A percentile compares a stretch with the other conserved stretches of the same genome.
Conservation (phyloP, 2,329 filamentous ascomycete genomes). For the Rhynchosporium agropyri region DNA sequence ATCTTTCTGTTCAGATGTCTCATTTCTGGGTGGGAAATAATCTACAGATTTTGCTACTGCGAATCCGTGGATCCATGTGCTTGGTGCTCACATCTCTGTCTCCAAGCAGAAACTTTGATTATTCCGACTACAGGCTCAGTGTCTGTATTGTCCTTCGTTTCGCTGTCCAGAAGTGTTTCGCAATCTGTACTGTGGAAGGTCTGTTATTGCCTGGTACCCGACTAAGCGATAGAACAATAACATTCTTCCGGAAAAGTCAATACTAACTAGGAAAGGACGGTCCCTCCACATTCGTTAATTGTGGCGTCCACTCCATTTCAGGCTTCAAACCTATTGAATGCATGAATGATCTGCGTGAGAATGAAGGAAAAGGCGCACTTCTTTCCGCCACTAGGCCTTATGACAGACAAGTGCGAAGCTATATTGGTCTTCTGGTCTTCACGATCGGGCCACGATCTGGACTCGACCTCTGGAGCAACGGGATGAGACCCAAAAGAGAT, state of each 20-base stretch:
- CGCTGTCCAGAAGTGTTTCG: background rate
- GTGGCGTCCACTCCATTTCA: constrained; percentile 43
- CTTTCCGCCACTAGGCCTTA: no score
- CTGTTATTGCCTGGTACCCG: constrained; percentile 21
- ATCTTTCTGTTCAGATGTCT: constrained; percentile 54
- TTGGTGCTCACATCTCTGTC: constrained; percentile 28
- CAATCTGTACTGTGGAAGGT: no score
- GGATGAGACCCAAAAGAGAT: constrained; percentile 9
- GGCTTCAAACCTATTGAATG: constrained; percentile 47
- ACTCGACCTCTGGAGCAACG: background rate
- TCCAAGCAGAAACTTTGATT: constrained; percentile 49
- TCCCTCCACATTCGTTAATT: constrained; percentile 43
- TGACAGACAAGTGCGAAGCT: constrained; percentile 45
- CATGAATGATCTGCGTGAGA: constrained; percentile 45
- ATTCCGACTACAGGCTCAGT: constrained; percentile 48
- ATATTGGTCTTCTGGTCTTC: background rate
- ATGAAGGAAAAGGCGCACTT: no score
- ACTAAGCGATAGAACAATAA: constrained; percentile 54
- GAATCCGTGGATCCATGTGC: constrained; percentile 43
- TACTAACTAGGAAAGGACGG: constrained; percentile 45
- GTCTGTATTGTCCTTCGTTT: constrained; percentile 35
- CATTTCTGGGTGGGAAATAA: constrained; percentile 50
- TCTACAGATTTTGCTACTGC: constrained; percentile 45
- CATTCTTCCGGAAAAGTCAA: constrained; percentile 54
- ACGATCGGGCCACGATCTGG: background rate